Base-by-base conservation (phyloP, 1,139 yeast genomes). In the Pichia sp. region DNA sequence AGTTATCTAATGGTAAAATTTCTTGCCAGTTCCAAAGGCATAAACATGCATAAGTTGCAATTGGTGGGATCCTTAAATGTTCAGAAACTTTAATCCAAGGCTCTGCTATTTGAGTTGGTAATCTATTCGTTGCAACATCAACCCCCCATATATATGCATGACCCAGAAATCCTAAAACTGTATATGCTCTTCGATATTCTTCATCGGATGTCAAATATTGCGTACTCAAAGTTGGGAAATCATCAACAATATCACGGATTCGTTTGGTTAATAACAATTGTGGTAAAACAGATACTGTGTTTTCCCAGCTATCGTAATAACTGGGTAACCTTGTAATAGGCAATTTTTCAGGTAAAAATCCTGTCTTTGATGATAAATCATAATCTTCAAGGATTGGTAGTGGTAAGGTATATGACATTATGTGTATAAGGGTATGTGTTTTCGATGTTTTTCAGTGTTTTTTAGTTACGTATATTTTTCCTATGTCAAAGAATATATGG, bases 131-230 rank as follows among this genome's bases (percentile, higher is more conserved):
- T 9, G 96, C 87, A 44, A 75, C 77, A 49, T 56, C 60, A 33
- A 81, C 80, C 3, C 85, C 84, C 98, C 98, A 91, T 27, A 91
- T 83, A 65, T 91, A 91, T 1, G 95, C 96, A 67, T 91, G 96
- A 9, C 88, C 79, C 52, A 91, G 68, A 62, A 90, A 90, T 13
- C 93, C 83, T 33, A 91, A 73, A 3, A 88, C 73, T 25, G 86
- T 82, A 67, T 87, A 87, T 0, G 96, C 96, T 59, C 97, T 76
- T 64, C 95, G 78, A 65, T 77, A 75, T 60, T 89, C 83, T 25
- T 73, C 72, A 43, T 67, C 75, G 1, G 68, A 56, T 4, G 60
- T 59, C 38, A 89, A 72, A 11, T 69, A 60, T 5, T 72, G 74
- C 0, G 78, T 74, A 3, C 75, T 62, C 45, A 89, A 71, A 1